Percentiles rank a stretch among this genome's conserved stretches.
Conservation (phyloP, 352 stramenopile species). For the Globisporangium paroecandrum region DNA sequence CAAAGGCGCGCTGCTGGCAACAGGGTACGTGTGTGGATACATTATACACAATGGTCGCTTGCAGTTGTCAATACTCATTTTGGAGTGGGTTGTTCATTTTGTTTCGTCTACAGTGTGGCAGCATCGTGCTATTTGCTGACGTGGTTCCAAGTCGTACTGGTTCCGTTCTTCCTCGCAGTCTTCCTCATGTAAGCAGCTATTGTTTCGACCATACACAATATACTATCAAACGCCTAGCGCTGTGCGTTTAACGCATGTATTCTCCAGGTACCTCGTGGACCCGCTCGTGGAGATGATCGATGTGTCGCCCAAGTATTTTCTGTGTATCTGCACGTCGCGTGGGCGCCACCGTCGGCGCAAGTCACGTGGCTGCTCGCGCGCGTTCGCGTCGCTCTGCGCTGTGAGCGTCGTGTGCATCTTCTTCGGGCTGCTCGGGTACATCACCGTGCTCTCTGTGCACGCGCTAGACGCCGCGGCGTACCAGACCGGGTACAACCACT, state of each 20-base stretch:
- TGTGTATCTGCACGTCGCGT: constrained; percentile 80
- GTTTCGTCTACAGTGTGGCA: constrained; percentile 40
- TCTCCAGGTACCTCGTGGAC: constrained; percentile 55
- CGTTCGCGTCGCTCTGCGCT: constrained; percentile 76
- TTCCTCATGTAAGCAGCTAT: constrained; percentile 67
- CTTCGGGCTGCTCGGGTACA: constrained; percentile 83
- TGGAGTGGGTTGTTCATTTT: neutral
- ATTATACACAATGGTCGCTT: neutral
- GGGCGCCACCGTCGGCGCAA: constrained; percentile 68
- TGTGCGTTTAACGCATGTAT: no score
- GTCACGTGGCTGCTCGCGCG: constrained; percentile 78
- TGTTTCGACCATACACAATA: no score
- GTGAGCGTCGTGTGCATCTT: constrained; percentile 86
- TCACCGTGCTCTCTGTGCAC: constrained; percentile 84
- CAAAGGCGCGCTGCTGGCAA: constrained; percentile 79
- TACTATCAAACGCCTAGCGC: no score
- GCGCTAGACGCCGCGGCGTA: constrained; percentile 78
- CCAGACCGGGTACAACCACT: constrained; percentile 76
- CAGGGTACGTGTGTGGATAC: constrained; percentile 37
- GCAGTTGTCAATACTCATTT: neutral
- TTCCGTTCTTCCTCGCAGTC: constrained; percentile 86
- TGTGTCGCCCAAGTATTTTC: constrained; percentile 84
- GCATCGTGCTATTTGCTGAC: constrained; percentile 76
- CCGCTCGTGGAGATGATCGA: constrained; percentile 86
- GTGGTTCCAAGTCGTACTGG: constrained; percentile 82